A percentile compares a stretch with the other conserved stretches of the same genome.
These are phyloP conservation scores for Mucor ambiguus DNA, from an alignment of 371 early-diverging fungal genomes.

Conservation along the genomic window DNA sequence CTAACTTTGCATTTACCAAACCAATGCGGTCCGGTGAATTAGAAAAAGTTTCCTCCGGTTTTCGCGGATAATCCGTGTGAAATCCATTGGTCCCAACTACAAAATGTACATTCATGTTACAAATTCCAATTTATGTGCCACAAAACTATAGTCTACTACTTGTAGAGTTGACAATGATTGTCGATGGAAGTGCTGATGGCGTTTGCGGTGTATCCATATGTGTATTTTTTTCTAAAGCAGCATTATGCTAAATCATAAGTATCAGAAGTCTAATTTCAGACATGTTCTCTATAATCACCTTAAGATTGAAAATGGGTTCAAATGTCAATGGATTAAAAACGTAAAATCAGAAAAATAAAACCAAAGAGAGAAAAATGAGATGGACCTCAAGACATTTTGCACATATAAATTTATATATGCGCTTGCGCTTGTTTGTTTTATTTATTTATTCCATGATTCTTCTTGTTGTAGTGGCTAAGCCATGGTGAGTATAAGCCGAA, in stretches of 20 bases:
- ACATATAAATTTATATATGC: not conserved
- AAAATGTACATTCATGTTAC: constrained; percentile 1
- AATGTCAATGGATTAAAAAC: not conserved
- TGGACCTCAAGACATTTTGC: not conserved
- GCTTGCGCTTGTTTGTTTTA: not conserved
- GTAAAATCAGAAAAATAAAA: not conserved
- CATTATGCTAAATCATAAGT: not conserved
- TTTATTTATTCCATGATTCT: constrained; percentile 3
- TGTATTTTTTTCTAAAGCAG: not conserved
- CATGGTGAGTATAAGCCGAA: not conserved
- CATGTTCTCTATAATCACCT: not conserved
- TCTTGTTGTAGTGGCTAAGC: not conserved
- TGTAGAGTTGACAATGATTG: not conserved
- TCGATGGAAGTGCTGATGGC: not conserved
- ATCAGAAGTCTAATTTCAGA: not conserved
- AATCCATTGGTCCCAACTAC: not conserved
- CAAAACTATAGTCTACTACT: not conserved
- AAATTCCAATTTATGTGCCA: not conserved
- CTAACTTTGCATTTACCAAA: not conserved
- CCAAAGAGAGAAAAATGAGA: not conserved
- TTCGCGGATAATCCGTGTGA: not conserved
- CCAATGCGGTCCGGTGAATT: constrained; percentile 6
- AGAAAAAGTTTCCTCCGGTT: not conserved
- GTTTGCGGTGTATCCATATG: not conserved
- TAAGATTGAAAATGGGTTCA: not conserved